Conservation (phyloP, 176 grass and related monocot genomes). For the Thinopyrum elongatum region DNA sequence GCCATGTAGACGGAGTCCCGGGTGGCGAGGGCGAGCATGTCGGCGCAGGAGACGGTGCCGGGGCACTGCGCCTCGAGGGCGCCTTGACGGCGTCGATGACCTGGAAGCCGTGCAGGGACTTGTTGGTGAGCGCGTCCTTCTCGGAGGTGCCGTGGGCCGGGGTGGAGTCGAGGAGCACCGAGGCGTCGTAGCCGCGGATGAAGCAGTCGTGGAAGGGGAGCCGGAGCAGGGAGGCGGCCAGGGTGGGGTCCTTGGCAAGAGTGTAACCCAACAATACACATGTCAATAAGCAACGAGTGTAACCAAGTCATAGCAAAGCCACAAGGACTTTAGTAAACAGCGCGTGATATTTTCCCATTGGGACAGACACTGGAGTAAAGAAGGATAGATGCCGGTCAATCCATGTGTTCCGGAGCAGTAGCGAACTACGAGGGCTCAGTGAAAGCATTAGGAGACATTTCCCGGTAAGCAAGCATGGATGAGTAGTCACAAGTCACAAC, state of each 20-base stretch:
- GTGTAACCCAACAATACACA: too few species aligned
- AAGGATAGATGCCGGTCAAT: too few species aligned
- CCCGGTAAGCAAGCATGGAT: too few species aligned
- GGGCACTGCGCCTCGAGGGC: slow-evolving; percentile 13
- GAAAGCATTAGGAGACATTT: too few species aligned
- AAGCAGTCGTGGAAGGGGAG: slow-evolving; percentile 36
- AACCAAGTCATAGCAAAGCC: too few species aligned
- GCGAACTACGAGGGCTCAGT: too few species aligned
- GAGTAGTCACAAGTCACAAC: too few species aligned
- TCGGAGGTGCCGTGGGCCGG: neutral
- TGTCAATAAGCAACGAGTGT: too few species aligned
- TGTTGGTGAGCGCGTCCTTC: neutral
- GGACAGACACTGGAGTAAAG: too few species aligned
- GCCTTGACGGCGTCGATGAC: slow-evolving; percentile 14
- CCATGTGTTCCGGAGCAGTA: too few species aligned
- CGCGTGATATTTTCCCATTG: too few species aligned
- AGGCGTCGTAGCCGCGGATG: neutral
- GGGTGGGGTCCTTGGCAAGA: neutral
- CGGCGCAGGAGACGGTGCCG: slow-evolving; percentile 58
- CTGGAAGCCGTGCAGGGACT: neutral
- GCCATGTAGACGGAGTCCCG: slow-evolving; percentile 45
- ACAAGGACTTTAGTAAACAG: too few species aligned
- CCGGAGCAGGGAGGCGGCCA: slow-evolving; percentile 20
- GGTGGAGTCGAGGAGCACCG: neutral
- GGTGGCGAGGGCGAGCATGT: slow-evolving; percentile 52